Conservation (phyloP, 495 filamentous ascomycete species). For the Penicillium lagena region DNA sequence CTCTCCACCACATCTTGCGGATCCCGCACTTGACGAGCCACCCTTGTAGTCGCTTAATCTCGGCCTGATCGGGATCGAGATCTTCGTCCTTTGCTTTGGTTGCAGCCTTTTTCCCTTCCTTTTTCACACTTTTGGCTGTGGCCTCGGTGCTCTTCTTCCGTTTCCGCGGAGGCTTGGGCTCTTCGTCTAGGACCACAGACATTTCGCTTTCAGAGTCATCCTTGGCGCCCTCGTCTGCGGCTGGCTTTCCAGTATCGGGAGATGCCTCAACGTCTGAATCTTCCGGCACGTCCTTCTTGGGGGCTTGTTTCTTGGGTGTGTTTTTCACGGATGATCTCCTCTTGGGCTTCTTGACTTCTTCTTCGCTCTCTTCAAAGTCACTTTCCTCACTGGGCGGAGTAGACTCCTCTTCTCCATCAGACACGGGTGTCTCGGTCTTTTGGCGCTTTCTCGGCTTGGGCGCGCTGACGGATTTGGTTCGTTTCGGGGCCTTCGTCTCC, state of each 20-base stretch:
- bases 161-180: constrained; percentile 48
- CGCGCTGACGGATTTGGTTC: constrained; percentile 12
- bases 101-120: constrained; percentile 20
- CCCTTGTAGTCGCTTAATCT: constrained; percentile 86
- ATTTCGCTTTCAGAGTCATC: constrained; percentile 71
- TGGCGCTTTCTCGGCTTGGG: constrained; percentile 29
- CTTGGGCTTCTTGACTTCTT: constrained; percentile 19
- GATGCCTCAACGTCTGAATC: constrained; percentile 19
- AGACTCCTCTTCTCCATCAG: constrained; percentile 12
- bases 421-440: constrained; percentile 24
- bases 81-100: constrained; percentile 40
- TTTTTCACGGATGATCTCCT: constrained; percentile 16
- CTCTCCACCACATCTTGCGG: constrained; percentile 83
- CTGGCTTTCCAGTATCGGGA: constrained; percentile 13
- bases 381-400: constrained; percentile 3
- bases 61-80: constrained; percentile 59
- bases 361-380: constrained; percentile 15
- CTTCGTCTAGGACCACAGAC: constrained; percentile 70
- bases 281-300: constrained; percentile 11
- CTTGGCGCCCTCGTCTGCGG: constrained; percentile 19
- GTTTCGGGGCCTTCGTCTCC: constrained; percentile 19
- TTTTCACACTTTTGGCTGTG: constrained; percentile 18
- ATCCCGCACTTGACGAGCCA: constrained; percentile 90
- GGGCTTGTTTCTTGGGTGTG: constrained; percentile 18
- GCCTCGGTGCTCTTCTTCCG: constrained; percentile 29